phyloP scores from a whole-genome alignment of 164 flowering plant species.

The Aristolochia fimbriata region DNA sequence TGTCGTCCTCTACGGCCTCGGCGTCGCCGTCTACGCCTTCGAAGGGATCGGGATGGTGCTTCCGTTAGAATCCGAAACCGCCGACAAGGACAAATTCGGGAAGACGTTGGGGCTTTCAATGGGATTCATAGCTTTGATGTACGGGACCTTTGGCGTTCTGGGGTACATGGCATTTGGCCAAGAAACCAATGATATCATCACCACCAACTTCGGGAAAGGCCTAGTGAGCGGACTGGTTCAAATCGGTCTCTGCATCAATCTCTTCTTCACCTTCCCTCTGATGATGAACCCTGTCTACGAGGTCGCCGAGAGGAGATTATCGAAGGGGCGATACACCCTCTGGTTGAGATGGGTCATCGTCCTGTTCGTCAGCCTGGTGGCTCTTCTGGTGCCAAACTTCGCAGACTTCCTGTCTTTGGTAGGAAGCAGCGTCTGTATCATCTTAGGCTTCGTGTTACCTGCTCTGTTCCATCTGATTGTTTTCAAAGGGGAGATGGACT shows the following conservation, averaged over 20 bases:
- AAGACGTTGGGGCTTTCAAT: constrained; percentile 41
- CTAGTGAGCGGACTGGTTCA: constrained; percentile 54
- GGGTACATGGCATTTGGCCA: constrained; percentile 87
- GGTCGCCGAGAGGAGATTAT: constrained; percentile 59
- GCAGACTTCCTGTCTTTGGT: constrained; percentile 85
- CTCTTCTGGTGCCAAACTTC: constrained; percentile 73
- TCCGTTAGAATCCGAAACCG: constrained; percentile 68
- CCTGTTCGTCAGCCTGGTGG: constrained; percentile 56
- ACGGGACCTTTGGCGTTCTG: constrained; percentile 58
- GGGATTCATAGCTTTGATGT: constrained; percentile 50
- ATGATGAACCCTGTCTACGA: constrained; percentile 98
- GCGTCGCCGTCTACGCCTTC: constrained; percentile 73
- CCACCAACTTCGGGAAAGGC: constrained; percentile 62
- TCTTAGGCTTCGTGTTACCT: constrained; percentile 76
- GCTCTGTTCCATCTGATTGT: constrained; percentile 62
- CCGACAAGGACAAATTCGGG: constrained; percentile 54
- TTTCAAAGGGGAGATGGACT: constrained; percentile 45
- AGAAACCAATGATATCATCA: constrained; percentile 67
- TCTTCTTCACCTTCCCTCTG: constrained; percentile 73
- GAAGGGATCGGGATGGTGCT: constrained; percentile 86
- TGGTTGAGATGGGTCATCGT: constrained; percentile 75
- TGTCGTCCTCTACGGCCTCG: constrained; percentile 60
- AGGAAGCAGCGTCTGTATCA: constrained; percentile 61
- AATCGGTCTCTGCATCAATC: constrained; percentile 61
- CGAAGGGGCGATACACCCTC: constrained; percentile 38